Base-by-base conservation (phyloP, 495 filamentous ascomycete species). In the Penicillium simplicissimum region DNA sequence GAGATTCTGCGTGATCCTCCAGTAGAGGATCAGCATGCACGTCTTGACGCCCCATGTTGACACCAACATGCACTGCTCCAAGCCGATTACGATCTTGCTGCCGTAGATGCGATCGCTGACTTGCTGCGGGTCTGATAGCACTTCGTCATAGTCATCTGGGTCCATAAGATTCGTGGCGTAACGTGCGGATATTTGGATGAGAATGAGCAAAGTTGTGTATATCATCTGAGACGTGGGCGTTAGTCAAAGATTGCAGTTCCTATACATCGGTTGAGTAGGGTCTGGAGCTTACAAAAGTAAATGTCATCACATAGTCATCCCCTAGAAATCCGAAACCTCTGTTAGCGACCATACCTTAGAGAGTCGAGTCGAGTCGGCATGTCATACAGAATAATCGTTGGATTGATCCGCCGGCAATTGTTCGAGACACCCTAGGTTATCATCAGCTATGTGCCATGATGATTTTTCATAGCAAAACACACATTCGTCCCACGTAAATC, bases 151-250 rank as follows among this genome's bases (percentile, higher is more conserved):
- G 55, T 86, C 78, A 8, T 78, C 78, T 0, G 85, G 84, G 40
- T 84, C 75, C 57, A 88, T 76, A 2, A 89, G 80, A 58, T 89
- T 89, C 34, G 82, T 86, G 25, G 79, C 80, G 15, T 80, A 80
- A 47, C 79, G 73, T 8, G 80, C 70, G 1, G 87, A 82, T 33
- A 87, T 74, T 62, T 87, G 87, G 60, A 88, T 84, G 14, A 77
- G 67, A 7, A 80, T 71, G 38, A 88, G 77, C 8, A 87, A 66
- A 15, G 74, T 75, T 3, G 85, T 87, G 62, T 85, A 86, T 14
- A 82, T 79, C 54, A 74, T 67, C 77, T 82, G 36, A 33, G 1
- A 13, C 0, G 35, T 36, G 36, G 36, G 1, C 21, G 6, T 59
- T 25, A 57, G 52, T 38, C 0, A 25, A 53, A 55, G 7, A 1